Base-by-base conservation (phyloP, 345 rosid species). In the Carallia brachiata region DNA sequence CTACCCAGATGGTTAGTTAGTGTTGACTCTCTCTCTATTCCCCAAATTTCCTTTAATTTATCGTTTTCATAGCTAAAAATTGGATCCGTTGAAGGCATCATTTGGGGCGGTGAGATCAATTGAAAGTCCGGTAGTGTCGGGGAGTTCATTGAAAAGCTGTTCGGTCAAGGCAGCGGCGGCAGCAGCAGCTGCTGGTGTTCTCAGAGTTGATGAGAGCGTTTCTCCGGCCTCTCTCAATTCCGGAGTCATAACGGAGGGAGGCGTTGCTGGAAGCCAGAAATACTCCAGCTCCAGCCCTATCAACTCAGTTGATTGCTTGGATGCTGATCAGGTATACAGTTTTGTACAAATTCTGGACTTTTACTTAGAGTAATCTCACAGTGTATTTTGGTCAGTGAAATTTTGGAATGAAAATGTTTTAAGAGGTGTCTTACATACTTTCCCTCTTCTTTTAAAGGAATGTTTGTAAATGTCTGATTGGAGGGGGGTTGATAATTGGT, bases 181-280 rank as follows among this genome's bases (percentile, higher is more conserved):
- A 83, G 79, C 83, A 23, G 32, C 60, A 9, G 50, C 60, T 0
- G 5, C 60, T 19, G 61, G 92, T 3, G 79, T 74, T 61, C 80
- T 88, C 60, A 79, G 97, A 78, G 81, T 88, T 39, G 94, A 85
- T 32, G 98, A 84, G 68, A 93, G 89, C 67, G 79, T 91, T 77
- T 91, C 96, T 4, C 96, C 97, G 0, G 87, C 84, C 1, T 91
- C 98, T 54, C 87, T 91, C 70, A 96, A 90, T 81, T 94, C 97
- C 5, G 95, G 86, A 74, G 97, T 91, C 50, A 88, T 88, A 55
- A 85, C 90, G 10, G 95, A 87, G 82, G 76, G 81, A 80, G 93
- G 88, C 75, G n/a, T 27, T 66, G 54, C 84, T 0, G 82, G 84
- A 76, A 81, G 72, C 69, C 88, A 83, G 63, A 88, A 89, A 66